Conservation (phyloP, 2,329 filamentous ascomycete species). For the Grosmannia penicillata region DNA sequence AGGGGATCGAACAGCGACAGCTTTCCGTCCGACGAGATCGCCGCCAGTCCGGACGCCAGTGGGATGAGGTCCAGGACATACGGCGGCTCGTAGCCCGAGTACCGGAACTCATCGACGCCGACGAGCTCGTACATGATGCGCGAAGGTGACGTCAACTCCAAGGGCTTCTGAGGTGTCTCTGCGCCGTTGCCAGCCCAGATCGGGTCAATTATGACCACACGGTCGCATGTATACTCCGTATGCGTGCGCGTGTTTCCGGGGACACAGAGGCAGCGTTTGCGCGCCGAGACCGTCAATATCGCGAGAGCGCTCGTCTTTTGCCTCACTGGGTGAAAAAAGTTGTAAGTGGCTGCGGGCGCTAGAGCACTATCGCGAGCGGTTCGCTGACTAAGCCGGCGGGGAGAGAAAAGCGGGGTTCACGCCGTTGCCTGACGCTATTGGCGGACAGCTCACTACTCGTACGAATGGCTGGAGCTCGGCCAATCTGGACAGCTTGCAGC, state of each 20-base stretch:
- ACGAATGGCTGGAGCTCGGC: neutral
- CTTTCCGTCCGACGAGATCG: conserved; percentile 57
- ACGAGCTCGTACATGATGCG: conserved; percentile 26
- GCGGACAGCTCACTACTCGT: neutral
- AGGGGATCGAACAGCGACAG: conserved; percentile 49
- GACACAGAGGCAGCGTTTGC: neutral
- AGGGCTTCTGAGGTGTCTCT: no score
- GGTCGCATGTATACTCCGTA: no score
- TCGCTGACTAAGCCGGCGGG: no score
- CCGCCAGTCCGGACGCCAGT: conserved; percentile 35
- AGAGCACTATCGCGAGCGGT: neutral
- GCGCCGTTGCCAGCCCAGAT: no score
- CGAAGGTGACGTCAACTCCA: neutral
- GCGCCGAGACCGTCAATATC: no score
- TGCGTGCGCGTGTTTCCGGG: no score
- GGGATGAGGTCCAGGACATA: conserved; percentile 46
- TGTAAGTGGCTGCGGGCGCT: neutral
- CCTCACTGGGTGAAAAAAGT: neutral
- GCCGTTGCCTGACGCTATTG: conserved; percentile 1
- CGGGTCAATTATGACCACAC: no score
- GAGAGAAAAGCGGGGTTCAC: conserved; percentile 1
- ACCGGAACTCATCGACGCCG: conserved; percentile 23
- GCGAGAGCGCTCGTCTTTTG: no score
- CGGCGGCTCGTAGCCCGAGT: conserved; percentile 21
- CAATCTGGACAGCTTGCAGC: conserved; percentile 3